These are phyloP conservation scores for Kwoniella newhampshirensis DNA, from an alignment of 768 basidiomycete species.

Conservation along the genomic window DNA sequence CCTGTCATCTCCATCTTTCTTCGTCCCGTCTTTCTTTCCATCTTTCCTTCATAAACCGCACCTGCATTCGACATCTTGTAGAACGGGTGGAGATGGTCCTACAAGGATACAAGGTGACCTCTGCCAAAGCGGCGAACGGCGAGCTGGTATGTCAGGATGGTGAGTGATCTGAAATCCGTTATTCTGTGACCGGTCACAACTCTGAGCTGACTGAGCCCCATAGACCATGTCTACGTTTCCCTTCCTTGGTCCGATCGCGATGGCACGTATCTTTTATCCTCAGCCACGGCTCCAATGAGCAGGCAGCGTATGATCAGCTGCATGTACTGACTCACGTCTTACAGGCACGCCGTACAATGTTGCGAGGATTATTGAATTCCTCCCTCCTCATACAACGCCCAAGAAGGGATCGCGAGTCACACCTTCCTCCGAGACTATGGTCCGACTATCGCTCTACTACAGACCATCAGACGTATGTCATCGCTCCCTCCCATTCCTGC, in stretches of 20 bases:
- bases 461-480: slow-evolving; percentile 71
- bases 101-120: slow-evolving; percentile 29
- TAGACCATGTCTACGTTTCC: slow-evolving; percentile 96
- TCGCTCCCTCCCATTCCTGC: neutral
- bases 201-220: slow-evolving; percentile 2
- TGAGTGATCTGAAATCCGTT: slow-evolving; percentile 13
- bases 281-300: neutral
- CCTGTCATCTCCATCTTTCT: neutral
- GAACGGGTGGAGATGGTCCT: slow-evolving; percentile 22
- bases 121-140: slow-evolving; percentile 47
- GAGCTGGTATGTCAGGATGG: slow-evolving; percentile 46
- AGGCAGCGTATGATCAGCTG: neutral
- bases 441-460: slow-evolving; percentile 93
- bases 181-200: neutral
- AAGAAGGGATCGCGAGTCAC: slow-evolving; percentile 35
- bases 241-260: slow-evolving; percentile 88
- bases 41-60: neutral
- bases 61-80: neutral
- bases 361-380: slow-evolving; percentile 94
- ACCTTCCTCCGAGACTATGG: slow-evolving; percentile 56
- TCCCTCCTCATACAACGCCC: slow-evolving; percentile 70
- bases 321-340: neutral
- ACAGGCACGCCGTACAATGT: slow-evolving; percentile 80
- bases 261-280: slow-evolving; percentile 55
- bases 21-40: no score